A percentile compares a stretch with the other conserved stretches of the same genome.
These are phyloP conservation scores for Pseudonectria buxi DNA, from an alignment of 2,329 filamentous ascomycete species.

Conservation along the genomic window DNA sequence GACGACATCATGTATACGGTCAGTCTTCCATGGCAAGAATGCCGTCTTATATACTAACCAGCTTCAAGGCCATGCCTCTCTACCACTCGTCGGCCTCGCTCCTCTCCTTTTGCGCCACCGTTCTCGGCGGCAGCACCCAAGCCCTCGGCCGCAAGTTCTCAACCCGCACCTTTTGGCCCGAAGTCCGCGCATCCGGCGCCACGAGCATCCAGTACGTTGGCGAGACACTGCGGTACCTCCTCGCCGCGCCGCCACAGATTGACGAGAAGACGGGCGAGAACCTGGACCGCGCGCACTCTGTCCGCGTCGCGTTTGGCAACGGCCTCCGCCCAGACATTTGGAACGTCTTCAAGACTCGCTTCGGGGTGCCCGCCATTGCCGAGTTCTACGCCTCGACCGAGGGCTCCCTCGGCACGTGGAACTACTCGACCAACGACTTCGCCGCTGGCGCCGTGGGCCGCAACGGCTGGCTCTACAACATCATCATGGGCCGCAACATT, in stretches of 20 bases:
- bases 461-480: conserved; percentile 53
- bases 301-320: conserved; percentile 77
- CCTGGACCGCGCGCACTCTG: conserved; percentile 64
- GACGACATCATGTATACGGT: conserved; percentile 71
- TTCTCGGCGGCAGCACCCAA: conserved; percentile 58
- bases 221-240: conserved; percentile 77
- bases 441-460: conserved; percentile 72
- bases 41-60: neutral
- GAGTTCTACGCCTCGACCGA: conserved; percentile 82
- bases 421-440: conserved; percentile 66
- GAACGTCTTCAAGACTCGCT: conserved; percentile 75
- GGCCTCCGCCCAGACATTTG: conserved; percentile 81
- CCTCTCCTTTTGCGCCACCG: conserved; percentile 57
- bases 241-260: conserved; percentile 56
- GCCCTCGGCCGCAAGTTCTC: conserved; percentile 74
- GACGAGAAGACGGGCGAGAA: conserved; percentile 59
- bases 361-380: conserved; percentile 63
- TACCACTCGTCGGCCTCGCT: conserved; percentile 77
- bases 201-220: conserved; percentile 83
- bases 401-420: conserved; percentile 63
- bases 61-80: conserved; percentile 68
- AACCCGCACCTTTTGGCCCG: conserved; percentile 67
- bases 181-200: conserved; percentile 62
- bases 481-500: conserved; percentile 44
- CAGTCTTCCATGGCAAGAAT: conserved; percentile 19